Percentiles rank a stretch among this genome's conserved stretches.
phyloP scores from a whole-genome alignment of 306 rosid species.

The Cucurbita argyrosperma region DNA sequence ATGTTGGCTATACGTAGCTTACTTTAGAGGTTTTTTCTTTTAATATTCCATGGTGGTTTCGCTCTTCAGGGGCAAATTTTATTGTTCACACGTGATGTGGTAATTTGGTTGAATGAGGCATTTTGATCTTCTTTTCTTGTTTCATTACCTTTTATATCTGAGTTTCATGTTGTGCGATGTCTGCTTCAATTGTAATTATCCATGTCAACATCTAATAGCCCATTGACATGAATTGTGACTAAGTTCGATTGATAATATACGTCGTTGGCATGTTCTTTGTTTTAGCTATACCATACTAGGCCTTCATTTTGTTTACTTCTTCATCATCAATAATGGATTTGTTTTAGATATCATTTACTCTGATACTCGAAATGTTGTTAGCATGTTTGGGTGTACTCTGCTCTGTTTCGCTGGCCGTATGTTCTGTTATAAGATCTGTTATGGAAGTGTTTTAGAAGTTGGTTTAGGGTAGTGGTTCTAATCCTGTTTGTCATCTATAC shows the following conservation, averaged over 20 bases:
- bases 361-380: neutral
- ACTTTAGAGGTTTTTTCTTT: conserved; percentile 12
- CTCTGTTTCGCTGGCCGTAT: neutral
- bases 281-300: neutral
- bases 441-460: neutral
- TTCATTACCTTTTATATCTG: neutral
- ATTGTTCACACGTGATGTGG: conserved; percentile 9
- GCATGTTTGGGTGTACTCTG: neutral
- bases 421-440: neutral
- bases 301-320: neutral
- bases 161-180: neutral
- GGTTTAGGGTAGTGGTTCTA: neutral
- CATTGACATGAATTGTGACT: neutral
- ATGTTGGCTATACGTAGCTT: conserved; percentile 24
- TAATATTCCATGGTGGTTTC: conserved; percentile 6
- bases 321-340: neutral
- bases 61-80: conserved; percentile 18
- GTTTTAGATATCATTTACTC: neutral
- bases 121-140: neutral
- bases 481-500: neutral
- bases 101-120: conserved; percentile 13
- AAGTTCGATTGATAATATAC: neutral
- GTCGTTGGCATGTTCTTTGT: neutral
- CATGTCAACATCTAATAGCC: neutral
- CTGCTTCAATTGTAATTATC: neutral